phyloP scores from a whole-genome alignment of 352 stramenopile species.

The Phytopythium delawarense region DNA sequence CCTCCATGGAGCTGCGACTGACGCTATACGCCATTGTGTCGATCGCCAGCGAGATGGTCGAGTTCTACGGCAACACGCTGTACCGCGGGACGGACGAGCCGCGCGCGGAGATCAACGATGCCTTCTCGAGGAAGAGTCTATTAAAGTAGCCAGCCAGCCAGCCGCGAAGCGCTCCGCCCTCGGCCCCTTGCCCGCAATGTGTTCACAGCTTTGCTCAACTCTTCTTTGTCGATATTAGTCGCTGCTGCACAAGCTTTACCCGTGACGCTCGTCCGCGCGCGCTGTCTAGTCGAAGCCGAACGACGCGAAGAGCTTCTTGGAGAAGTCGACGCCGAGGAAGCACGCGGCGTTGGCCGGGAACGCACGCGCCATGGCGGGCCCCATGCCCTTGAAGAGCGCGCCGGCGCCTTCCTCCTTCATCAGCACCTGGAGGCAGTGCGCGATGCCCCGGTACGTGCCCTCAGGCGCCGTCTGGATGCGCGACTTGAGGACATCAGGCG shows the following conservation, averaged over 20 bases:
- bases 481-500: constrained; percentile 96
- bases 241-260: background rate
- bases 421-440: constrained; percentile 91
- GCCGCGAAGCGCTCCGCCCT: background rate
- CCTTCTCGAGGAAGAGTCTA: constrained; percentile 77
- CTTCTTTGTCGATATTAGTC: background rate
- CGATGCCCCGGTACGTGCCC: constrained; percentile 91
- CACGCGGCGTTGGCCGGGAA: constrained; percentile 96
- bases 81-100: constrained; percentile 82
- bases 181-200: background rate
- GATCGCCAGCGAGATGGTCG: constrained; percentile 53
- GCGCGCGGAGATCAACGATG: constrained; percentile 80
- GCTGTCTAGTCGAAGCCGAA: constrained; percentile 69
- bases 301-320: constrained; percentile 75
- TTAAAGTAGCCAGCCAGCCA: constrained; percentile 29
- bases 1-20: background rate
- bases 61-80: constrained; percentile 84
- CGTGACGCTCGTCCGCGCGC: background rate
- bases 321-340: constrained; percentile 90
- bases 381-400: constrained; percentile 93
- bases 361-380: constrained; percentile 91
- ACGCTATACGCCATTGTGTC: background rate
- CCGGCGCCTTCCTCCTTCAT: constrained; percentile 93
- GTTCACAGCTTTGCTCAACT: background rate
- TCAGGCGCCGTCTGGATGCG: constrained; percentile 95